A percentile compares a stretch with the other conserved stretches of the same genome.
These are phyloP conservation scores for Saprolegnia diclina DNA, from an alignment of 352 stramenopile species.

Conservation along the genomic window DNA sequence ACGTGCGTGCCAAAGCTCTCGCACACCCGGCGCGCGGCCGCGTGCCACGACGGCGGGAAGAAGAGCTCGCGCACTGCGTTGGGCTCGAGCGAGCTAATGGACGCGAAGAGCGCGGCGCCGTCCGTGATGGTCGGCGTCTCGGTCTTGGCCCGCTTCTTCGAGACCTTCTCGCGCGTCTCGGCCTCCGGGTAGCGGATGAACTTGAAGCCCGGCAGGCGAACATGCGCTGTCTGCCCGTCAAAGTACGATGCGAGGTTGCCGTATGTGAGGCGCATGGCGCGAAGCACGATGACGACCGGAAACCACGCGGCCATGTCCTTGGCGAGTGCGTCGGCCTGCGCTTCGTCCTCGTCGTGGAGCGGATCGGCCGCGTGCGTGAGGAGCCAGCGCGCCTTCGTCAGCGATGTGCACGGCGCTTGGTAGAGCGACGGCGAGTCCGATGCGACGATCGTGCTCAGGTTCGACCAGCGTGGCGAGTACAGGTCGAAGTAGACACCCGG, in stretches of 20 bases:
- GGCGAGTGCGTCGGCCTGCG: constrained; percentile 57
- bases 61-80: constrained; percentile 16
- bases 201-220: constrained; percentile 76
- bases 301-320: constrained; percentile 52
- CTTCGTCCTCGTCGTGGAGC: constrained; percentile 62
- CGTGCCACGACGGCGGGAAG: constrained; percentile 53
- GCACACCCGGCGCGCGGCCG: constrained; percentile 42
- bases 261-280: constrained; percentile 51
- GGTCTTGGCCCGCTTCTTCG: constrained; percentile 12
- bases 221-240: constrained; percentile 37
- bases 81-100: constrained; percentile 15
- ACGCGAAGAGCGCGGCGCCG: constrained; percentile 7
- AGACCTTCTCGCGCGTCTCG: not conserved
- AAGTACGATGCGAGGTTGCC: constrained; percentile 77
- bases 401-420: constrained; percentile 20
- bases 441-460: constrained; percentile 49
- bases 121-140: not conserved
- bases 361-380: constrained; percentile 10
- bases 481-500: constrained; percentile 72
- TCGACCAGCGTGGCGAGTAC: constrained; percentile 79
- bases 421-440: constrained; percentile 30
- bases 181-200: constrained; percentile 56
- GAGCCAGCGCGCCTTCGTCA: not conserved
- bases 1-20: constrained; percentile 31
- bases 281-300: constrained; percentile 68